Conservation (phyloP, 1,284 basidiomycete species). For the Tetrapyrgos nigripes region DNA sequence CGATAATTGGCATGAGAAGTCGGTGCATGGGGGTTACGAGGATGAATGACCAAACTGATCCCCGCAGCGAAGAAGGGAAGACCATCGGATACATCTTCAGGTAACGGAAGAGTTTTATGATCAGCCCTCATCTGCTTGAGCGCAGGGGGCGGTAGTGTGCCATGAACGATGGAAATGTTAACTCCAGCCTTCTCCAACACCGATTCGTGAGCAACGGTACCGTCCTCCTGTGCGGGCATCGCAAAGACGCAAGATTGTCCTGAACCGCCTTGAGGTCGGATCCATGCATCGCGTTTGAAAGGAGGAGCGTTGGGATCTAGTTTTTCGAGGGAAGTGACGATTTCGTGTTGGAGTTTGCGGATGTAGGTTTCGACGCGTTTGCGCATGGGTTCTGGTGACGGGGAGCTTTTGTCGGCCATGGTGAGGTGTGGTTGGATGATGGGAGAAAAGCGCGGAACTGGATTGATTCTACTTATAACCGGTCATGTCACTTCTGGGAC, state of each 20-base stretch:
- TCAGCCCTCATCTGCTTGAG: conserved; percentile 95
- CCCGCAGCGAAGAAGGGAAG: conserved; percentile 96
- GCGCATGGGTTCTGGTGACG: conserved; percentile 68
- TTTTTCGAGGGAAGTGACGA: conserved; percentile 81
- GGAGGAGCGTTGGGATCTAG: conserved; percentile 76
- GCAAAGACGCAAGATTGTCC: conserved; percentile 92
- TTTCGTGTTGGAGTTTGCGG: conserved; percentile 80
- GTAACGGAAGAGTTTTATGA: conserved; percentile 78
- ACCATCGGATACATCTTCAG: conserved; percentile 51
- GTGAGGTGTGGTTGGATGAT: no score
- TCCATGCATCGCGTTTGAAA: conserved; percentile 92
- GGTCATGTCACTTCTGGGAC: no score
- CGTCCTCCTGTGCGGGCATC: conserved; percentile 51
- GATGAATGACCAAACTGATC: conserved; percentile 92
- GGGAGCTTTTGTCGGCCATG: not conserved
- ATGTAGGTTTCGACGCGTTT: conserved; percentile 84
- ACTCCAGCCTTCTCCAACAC: conserved; percentile 97
- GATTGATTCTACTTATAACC: no score
- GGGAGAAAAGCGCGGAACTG: not conserved
- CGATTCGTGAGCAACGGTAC: conserved; percentile 38
- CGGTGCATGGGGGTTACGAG: conserved; percentile 88
- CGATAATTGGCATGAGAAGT: conserved; percentile 98
- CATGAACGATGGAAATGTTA: conserved; percentile 94
- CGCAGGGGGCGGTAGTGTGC: conserved; percentile 86
- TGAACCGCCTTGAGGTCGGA: conserved; percentile 83